Evolutionary conservation across 257 asterid genomes (phyloP).

Genomic region (Solanum tarapatanum): DNA sequence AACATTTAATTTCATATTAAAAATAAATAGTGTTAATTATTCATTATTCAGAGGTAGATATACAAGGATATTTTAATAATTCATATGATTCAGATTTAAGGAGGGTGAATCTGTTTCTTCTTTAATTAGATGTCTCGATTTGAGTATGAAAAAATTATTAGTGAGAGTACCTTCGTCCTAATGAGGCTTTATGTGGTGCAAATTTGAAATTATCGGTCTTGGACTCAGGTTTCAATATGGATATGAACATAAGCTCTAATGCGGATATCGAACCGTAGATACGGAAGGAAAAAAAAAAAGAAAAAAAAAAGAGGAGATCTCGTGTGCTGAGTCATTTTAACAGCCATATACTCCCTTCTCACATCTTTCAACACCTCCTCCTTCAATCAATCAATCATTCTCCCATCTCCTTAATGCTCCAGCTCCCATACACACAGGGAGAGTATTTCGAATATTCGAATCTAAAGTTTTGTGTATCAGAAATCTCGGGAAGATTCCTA

Average conservation of each 20-base stretch:
- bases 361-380: not conserved
- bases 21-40: too few species aligned
- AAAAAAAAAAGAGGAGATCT: not conserved
- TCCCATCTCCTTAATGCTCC: not conserved
- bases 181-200: too few species aligned
- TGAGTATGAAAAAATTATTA: too few species aligned
- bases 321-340: not conserved
- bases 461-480: not conserved
- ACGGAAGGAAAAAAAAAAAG: too few species aligned
- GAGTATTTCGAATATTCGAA: not conserved
- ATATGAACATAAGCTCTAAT: too few species aligned
- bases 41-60: not conserved
- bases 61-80: not conserved
- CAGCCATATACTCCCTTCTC: not conserved
- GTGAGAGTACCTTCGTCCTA: too few species aligned
- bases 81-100: too few species aligned
- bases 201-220: too few species aligned
- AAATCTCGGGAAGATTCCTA: not conserved
- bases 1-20: not conserved
- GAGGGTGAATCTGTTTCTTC: too few species aligned
- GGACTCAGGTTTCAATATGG: too few species aligned
- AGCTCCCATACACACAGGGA: not conserved
- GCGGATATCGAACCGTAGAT: too few species aligned
- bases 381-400: not conserved
- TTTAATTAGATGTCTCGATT: too few species aligned